phyloP scores from a whole-genome alignment of 2,329 filamentous ascomycete species.

The Metarhizium rileyi region DNA sequence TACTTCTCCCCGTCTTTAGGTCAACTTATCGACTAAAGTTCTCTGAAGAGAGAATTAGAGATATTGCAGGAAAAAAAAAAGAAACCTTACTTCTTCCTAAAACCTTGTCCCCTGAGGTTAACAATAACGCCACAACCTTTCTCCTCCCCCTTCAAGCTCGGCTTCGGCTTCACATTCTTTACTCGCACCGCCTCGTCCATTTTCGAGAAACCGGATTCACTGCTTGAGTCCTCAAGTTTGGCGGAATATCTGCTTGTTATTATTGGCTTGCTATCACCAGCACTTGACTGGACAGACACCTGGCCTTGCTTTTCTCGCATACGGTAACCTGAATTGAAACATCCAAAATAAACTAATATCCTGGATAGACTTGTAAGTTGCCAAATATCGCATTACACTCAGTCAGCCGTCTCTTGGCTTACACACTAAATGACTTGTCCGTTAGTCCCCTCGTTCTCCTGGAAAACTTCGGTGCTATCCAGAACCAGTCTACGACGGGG shows the following conservation, averaged over 20 bases:
- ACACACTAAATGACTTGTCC: constrained; percentile 1
- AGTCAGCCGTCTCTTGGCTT: neutral
- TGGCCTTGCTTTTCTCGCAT: neutral
- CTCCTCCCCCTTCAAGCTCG: neutral
- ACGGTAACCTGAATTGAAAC: neutral
- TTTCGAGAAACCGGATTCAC: neutral
- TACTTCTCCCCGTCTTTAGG: constrained; percentile 9
- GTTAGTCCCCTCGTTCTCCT: neutral
- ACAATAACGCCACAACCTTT: neutral
- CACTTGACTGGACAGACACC: neutral
- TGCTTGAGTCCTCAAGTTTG: neutral
- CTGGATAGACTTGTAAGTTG: neutral
- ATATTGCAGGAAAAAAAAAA: neutral
- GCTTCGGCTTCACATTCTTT: constrained; percentile 5
- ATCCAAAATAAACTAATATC: neutral
- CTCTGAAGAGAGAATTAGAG: neutral
- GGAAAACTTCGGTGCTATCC: neutral
- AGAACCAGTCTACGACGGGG: neutral
- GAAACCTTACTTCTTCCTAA: neutral
- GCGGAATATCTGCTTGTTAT: neutral
- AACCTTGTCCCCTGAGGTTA: neutral
- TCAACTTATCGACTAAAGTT: neutral
- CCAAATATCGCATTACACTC: neutral
- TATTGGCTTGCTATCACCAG: neutral
- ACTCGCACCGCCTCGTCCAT: neutral